phyloP scores from a whole-genome alignment of 371 early-diverging fungal genomes.

The Dichotomocladium elegans region DNA sequence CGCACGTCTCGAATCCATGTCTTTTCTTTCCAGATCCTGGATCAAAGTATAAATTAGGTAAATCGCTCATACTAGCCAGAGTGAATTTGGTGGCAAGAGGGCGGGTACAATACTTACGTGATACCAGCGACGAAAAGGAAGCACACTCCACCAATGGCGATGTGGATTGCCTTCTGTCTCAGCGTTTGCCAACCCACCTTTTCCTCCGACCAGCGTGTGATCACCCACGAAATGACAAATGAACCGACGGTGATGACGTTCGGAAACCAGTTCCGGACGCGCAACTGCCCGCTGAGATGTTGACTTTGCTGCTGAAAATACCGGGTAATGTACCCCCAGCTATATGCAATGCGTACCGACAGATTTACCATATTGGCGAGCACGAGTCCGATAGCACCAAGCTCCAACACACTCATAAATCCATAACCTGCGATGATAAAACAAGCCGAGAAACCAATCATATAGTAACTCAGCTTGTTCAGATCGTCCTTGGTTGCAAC shows the following conservation, averaged over 20 bases:
- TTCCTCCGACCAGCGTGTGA: constrained; percentile 54
- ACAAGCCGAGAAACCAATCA: constrained; percentile 72
- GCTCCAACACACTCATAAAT: constrained; percentile 49
- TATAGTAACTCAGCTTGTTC: constrained; percentile 58
- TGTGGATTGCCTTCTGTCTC: constrained; percentile 49
- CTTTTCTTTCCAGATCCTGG: neutral
- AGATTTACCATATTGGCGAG: constrained; percentile 86
- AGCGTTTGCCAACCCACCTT: constrained; percentile 58
- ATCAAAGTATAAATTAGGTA: neutral
- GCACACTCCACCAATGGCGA: constrained; percentile 55
- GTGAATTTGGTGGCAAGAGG: neutral
- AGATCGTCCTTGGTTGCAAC: constrained; percentile 69
- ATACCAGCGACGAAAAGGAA: constrained; percentile 13
- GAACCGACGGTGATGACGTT: constrained; percentile 30
- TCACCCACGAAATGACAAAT: constrained; percentile 52
- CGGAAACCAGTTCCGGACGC: constrained; percentile 38
- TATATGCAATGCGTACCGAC: constrained; percentile 71
- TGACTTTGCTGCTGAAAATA: constrained; percentile 54
- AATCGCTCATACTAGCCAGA: too few species aligned
- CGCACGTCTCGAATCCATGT: constrained; percentile 18
- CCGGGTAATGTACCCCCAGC: constrained; percentile 58
- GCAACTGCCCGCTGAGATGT: constrained; percentile 9
- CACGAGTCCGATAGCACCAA: constrained; percentile 80
- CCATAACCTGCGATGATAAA: constrained; percentile 63
- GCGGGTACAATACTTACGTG: constrained; percentile 6